These are phyloP conservation scores for Paramyrothecium roridum DNA, from an alignment of 2,329 filamentous ascomycete genomes.

Conservation along the genomic window DNA sequence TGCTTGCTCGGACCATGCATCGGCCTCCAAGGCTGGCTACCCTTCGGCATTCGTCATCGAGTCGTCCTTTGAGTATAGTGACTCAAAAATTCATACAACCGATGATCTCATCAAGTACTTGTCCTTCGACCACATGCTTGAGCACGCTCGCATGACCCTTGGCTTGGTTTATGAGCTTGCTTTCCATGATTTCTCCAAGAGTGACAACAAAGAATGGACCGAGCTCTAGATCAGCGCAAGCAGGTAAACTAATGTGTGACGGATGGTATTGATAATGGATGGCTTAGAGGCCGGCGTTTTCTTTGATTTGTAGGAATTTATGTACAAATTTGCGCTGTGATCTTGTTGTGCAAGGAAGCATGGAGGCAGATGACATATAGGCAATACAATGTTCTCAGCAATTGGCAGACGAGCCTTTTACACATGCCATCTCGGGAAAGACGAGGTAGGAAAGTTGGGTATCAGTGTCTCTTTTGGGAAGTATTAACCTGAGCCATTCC, in stretches of 20 bases:
- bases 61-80: conserved; percentile 62
- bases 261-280: not conserved
- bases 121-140: conserved; percentile 86
- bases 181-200: conserved; percentile 63
- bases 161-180: conserved; percentile 82
- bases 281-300: not conserved
- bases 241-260: not conserved
- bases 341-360: not conserved
- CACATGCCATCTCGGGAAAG: no score
- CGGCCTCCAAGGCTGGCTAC: conserved; percentile 70
- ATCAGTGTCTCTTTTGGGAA: no score
- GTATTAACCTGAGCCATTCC: no score
- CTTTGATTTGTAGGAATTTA: not conserved
- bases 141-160: conserved; percentile 82
- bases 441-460: no score
- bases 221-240: conserved; percentile 28
- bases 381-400: no score
- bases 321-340: not conserved
- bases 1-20: conserved; percentile 74
- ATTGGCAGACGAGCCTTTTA: no score
- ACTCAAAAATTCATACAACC: conserved; percentile 68
- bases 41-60: conserved; percentile 76
- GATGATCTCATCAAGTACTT: conserved; percentile 70
- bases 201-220: conserved; percentile 22
- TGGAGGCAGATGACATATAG: no score